Evolutionary conservation across 495 filamentous ascomycete species (phyloP), one percentile per base, ranked within the genome.

Genomic region (Cudoniella acicularis): DNA sequence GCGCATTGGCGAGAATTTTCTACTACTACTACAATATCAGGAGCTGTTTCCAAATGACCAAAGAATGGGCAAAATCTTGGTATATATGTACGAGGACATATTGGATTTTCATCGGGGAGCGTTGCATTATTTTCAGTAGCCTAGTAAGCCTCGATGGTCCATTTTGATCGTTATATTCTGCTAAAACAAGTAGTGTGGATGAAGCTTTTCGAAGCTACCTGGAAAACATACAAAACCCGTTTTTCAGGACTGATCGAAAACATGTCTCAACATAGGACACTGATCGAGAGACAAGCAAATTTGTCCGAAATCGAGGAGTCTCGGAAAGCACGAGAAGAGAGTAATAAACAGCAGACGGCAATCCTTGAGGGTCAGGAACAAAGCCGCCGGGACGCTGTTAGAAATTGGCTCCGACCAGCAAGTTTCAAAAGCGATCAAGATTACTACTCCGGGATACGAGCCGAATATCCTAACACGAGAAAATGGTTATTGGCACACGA

Each of bases 51-150:
- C 40, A 11, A 47, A 47, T 21, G 20, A 47, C 20, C 13, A 8
- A 8, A n/a, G 20, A 17, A 70, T 75, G 62, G 52, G 52, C 23
- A 61, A 63, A 6, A 65, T 67, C 25, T 62, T 78, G 11, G 64
- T 63, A 1, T 59, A 70, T 48, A 68, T 79, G 25, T 81, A 74
- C 58, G 60, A 69, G 8, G 78, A 80, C 60, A 69, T 81, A 26
- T 62, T 79, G 9, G 60, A 70, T 0, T 80, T 81, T 49, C 74
- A 80, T 47, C 51, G 25, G n/a, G 61, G 62, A 17, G 67, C 71
- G 1, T 30, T 78, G 8, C 63, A 69, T 22, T 69, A 71, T 48
- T 76, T 74, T 40, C 52, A 10, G 25, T 66, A 10, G 59, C 67
- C 20, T 78, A 75, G 77, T 66, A 60, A 45, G 70, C 71, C 10